phyloP scores from a whole-genome alignment of 169 alveolate genomes.

The Plasmodium inui region DNA sequence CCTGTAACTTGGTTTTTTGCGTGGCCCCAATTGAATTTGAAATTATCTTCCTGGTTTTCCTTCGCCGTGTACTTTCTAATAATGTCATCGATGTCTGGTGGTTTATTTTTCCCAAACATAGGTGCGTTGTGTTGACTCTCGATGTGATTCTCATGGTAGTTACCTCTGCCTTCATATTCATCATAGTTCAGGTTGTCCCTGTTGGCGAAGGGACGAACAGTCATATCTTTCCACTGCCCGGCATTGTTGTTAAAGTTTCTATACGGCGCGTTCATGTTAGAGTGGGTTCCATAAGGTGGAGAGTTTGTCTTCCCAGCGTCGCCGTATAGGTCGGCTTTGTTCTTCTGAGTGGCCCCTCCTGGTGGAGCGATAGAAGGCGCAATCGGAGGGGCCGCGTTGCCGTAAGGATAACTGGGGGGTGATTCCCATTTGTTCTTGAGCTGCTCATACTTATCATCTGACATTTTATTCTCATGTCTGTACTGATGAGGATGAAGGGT shows the following conservation, averaged over 20 bases:
- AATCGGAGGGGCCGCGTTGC: neutral
- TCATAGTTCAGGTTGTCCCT: neutral
- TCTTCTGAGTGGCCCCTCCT: neutral
- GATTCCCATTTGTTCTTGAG: neutral
- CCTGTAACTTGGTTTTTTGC: neutral
- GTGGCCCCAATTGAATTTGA: neutral
- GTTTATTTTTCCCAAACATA: neutral
- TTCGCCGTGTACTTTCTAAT: slow-evolving; percentile 29
- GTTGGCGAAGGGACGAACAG: neutral
- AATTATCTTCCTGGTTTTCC: slow-evolving; percentile 7
- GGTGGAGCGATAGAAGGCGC: neutral
- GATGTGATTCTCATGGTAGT: neutral
- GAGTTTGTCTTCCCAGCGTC: neutral
- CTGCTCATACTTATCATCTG: neutral
- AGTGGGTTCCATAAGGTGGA: neutral
- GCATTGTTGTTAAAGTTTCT: slow-evolving; percentile 6
- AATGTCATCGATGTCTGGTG: slow-evolving; percentile 16
- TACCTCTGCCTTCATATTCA: neutral
- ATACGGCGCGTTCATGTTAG: neutral
- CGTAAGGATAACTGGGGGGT: neutral
- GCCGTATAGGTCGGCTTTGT: neutral
- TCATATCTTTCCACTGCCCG: neutral
- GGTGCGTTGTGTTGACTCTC: neutral
- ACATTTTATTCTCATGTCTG: neutral
- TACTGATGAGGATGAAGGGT: neutral